Evolutionary conservation across 805 yeast genomes (phyloP).

Genomic region (Metschnikowia continentalis): DNA sequence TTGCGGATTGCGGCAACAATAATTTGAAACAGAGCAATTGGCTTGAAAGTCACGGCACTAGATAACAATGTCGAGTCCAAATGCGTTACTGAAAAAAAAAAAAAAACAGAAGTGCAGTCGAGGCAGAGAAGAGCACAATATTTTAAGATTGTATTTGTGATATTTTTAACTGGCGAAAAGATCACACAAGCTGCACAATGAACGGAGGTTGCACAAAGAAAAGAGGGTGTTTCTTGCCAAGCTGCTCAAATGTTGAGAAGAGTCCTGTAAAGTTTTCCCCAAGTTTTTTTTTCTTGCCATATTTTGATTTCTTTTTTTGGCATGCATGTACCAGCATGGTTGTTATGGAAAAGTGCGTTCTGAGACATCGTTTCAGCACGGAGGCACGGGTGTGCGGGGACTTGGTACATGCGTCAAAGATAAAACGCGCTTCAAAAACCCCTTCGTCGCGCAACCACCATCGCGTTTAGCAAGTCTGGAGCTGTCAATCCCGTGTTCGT

Average conservation of each 20-base stretch:
- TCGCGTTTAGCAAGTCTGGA: neutral
- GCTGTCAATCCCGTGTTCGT: neutral
- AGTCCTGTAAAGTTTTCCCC: neutral
- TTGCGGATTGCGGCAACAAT: neutral
- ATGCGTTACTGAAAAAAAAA: neutral
- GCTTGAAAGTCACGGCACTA: neutral
- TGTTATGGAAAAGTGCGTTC: neutral
- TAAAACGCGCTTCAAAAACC: neutral
- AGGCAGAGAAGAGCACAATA: neutral
- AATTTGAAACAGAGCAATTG: neutral
- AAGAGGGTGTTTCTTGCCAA: neutral
- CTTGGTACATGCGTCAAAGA: neutral
- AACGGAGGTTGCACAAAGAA: neutral
- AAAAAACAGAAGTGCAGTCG: neutral
- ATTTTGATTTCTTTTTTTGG: neutral
- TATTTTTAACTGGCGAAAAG: neutral
- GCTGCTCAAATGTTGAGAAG: neutral
- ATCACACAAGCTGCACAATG: too few relatives aligned
- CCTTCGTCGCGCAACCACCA: neutral
- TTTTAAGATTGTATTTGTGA: neutral
- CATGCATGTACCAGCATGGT: neutral
- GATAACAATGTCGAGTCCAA: neutral
- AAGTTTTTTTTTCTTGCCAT: neutral
- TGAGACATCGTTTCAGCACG: neutral
- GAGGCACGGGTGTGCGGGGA: neutral